Conservation (phyloP, 768 basidiomycete species). For the Suillus tomentosus region DNA sequence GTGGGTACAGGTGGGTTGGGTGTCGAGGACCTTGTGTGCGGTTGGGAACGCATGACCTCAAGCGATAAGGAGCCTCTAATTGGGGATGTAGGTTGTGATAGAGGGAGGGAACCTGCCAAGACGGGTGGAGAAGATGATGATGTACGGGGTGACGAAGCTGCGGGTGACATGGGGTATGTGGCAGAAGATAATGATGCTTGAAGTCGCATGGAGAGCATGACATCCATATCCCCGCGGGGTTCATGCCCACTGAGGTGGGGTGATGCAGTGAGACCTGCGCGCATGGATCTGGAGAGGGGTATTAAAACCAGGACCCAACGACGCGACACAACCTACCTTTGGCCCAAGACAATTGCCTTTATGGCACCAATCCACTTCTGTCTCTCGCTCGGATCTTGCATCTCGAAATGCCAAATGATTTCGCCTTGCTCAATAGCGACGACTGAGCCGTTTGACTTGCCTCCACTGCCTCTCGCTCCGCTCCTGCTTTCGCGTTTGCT, state of each 20-base stretch:
- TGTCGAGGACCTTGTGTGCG: slow-evolving; percentile 30
- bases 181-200: slow-evolving; percentile 54
- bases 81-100: slow-evolving; percentile 26
- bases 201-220: slow-evolving; percentile 77
- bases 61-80: slow-evolving; percentile 19
- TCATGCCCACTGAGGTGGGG: slow-evolving; percentile 49
- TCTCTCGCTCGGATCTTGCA: slow-evolving; percentile 58
- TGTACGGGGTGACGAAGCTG: slow-evolving; percentile 14
- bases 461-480: slow-evolving; percentile 2
- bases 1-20: slow-evolving; percentile 40
- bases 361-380: slow-evolving; percentile 78
- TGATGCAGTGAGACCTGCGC: slow-evolving; percentile 62
- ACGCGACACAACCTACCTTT: slow-evolving; percentile 26
- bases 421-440: slow-evolving; percentile 42
- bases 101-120: slow-evolving; percentile 19
- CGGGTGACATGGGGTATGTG: slow-evolving; percentile 14
- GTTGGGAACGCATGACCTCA: slow-evolving; percentile 25
- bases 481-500: slow-evolving; percentile 11
- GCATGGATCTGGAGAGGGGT: slow-evolving; percentile 53
- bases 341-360: slow-evolving; percentile 70
- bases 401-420: slow-evolving; percentile 73
- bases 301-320: background rate
- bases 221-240: slow-evolving; percentile 80
- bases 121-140: slow-evolving; percentile 29
- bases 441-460: slow-evolving; percentile 2